Base-by-base conservation (phyloP, 148 eudicot species). In the Fallopia convolvulus region DNA sequence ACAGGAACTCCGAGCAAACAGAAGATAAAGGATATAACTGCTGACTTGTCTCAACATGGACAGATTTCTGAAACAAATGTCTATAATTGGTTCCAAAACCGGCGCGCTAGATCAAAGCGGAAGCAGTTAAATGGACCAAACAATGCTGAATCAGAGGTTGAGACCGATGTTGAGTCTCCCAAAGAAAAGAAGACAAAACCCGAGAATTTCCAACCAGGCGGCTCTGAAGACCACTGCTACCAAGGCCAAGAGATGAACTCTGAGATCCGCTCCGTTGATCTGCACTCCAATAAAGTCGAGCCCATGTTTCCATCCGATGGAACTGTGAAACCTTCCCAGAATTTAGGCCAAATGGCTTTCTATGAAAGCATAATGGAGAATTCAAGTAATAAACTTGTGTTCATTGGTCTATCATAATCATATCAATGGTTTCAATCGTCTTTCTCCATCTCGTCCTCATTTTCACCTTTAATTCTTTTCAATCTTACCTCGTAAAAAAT, bases 81-180 rank as follows among this genome's bases (percentile, higher is more conserved):
- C 80, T 93, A 93, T 78, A 93, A 93, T 81, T 93, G 98, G 98
- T 93, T 93, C 81, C 98, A 93, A 74, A 93, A 93, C 75, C 84
- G 98, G 87, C 93, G 98, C 20, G 98, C 98, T 76, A 84, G 98
- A 81, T 93, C 97, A 39, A 93, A 91, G 74, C 80, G 98, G 77
- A 93, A 93, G 85, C 98, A 93, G 80, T 87, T 85, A 52, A 85
- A 83, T 72, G 75, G 82, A 17, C 80, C 87, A 36, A 91, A 85
- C 82, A 91, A 91, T 85, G 86, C 74, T 78, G 97, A 91, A 82
- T 91, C 93, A 14, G 98, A 93, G 82, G 93, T 89, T 44, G 98
- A 93, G 87, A 84, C 90, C 17, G 92, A 91, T 75, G 89, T 77
- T 47, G 96, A 89, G 50, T 91, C 92, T 26, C 87, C 96, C 68